These are phyloP conservation scores for Blepharisma stoltei DNA, from an alignment of 73 alveolate genomes.

Conservation along the genomic window DNA sequence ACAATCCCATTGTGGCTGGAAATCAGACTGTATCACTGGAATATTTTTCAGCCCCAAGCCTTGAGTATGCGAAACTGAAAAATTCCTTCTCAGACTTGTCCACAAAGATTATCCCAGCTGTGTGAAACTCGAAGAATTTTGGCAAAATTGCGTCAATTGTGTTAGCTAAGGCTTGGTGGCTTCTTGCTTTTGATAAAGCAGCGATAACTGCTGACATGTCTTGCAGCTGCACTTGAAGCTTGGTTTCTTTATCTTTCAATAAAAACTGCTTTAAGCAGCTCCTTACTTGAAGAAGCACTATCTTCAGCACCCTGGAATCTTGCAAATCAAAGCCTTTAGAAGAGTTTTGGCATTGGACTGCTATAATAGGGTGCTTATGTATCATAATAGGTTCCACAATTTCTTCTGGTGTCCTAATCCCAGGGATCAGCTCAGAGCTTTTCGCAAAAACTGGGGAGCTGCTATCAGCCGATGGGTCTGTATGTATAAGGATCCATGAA, in stretches of 20 bases:
- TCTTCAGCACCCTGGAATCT: not conserved
- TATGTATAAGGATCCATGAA: not conserved
- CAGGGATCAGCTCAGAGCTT: not conserved
- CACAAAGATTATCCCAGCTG: slow-evolving; percentile 16
- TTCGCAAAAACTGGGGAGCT: not conserved
- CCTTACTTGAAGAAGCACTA: not conserved
- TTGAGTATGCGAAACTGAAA: slow-evolving; percentile 4
- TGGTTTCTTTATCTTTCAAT: not conserved
- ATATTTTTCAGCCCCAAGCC: not conserved
- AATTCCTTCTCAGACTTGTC: not conserved
- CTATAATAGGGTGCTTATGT: not conserved
- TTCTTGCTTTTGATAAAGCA: slow-evolving; percentile 13
- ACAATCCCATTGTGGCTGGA: not conserved
- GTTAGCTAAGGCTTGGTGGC: slow-evolving; percentile 13
- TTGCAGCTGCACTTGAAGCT: not conserved
- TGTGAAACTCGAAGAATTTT: slow-evolving; percentile 2
- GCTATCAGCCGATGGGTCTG: slow-evolving; percentile 2
- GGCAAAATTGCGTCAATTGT: not conserved
- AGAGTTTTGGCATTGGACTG: not conserved
- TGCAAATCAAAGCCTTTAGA: not conserved
- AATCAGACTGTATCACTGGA: not conserved
- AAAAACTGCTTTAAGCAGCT: not conserved
- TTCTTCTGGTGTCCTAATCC: slow-evolving; percentile 1
- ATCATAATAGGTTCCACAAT: not conserved
- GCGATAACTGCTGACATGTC: not conserved